These are phyloP conservation scores for Sanghuangporus baumii DNA, from an alignment of 1,284 basidiomycete species.

Conservation along the genomic window DNA sequence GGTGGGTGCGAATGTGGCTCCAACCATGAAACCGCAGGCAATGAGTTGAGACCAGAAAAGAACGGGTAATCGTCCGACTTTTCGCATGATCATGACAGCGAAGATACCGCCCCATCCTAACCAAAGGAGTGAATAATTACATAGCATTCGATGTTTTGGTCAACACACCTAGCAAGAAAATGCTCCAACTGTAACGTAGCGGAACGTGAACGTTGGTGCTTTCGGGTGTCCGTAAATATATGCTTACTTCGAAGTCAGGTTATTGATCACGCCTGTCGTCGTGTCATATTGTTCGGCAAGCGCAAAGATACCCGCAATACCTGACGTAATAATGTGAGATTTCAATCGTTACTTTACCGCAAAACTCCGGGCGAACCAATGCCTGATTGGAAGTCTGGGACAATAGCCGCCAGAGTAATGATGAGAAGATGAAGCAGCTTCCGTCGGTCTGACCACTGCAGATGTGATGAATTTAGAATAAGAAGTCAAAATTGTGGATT, in stretches of 20 bases:
- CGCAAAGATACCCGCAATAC: constrained; percentile 55
- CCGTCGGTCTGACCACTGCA: constrained; percentile 37
- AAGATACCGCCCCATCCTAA: constrained; percentile 57
- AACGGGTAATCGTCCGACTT: constrained; percentile 54
- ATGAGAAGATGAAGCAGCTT: constrained; percentile 55
- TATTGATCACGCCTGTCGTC: constrained; percentile 54
- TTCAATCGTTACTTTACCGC: not conserved
- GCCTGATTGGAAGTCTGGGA: constrained; percentile 65
- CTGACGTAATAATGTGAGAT: constrained; percentile 24
- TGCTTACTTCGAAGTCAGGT: constrained; percentile 54
- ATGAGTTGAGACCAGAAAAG: constrained; percentile 61
- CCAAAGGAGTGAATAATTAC: not conserved
- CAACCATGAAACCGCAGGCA: constrained; percentile 43
- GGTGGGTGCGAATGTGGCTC: constrained; percentile 49
- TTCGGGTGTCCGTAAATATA: not conserved
- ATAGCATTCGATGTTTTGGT: not conserved
- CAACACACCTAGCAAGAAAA: constrained; percentile 53
- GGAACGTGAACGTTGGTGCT: not conserved
- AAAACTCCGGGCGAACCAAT: constrained; percentile 38
- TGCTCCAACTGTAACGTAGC: constrained; percentile 49
- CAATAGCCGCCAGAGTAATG: constrained; percentile 58
- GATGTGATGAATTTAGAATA: not conserved
- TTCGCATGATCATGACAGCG: constrained; percentile 53
- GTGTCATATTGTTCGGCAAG: constrained; percentile 55
- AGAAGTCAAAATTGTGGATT: not conserved